Base-by-base conservation (phyloP, 371 early-diverging fungal genomes). In the Mucor plumbeus region DNA sequence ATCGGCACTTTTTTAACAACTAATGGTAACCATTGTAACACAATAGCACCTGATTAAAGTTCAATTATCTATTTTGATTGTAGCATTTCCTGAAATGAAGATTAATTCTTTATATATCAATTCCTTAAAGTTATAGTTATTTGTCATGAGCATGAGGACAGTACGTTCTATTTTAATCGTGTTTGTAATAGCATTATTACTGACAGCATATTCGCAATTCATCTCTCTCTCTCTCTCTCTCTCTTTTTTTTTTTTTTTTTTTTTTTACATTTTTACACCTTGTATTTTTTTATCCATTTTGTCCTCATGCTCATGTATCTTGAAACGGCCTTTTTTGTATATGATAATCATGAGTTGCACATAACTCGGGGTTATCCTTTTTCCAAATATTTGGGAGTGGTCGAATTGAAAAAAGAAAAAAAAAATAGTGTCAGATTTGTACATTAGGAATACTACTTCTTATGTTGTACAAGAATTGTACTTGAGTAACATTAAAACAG, bases 41-140 rank as follows among this genome's bases (percentile, higher is more conserved):
- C 47, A 47, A 47, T 47, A 17, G 47, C 47, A 47, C 47, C 47
- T 47, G 47, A 47, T 47, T 26, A 47, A 47, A 47, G 47, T 47
- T 47, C 47, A 47, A 47, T 19, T 47, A 47, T 47, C 47, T 47
- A 47, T 47, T 47, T 47, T 9, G 21, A 47, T 19, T 19, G 47
- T 47, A 19, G 34, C 33, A 54, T 54, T 54, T 54, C 54, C 54
- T 54, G 54, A 54, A 54, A 54, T 54, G 54, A 54, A 54, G 54
- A 54, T 54, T 33, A 54, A 26, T 54, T 54, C 54, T 54, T 54
- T 54, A 54, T 54, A 54, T 54, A 54, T 54, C 54, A 26, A 54
- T 19, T 47, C 47, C 9, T 47, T 47, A 47, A 44, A 47, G 47
- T 17, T 17, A 47, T 47, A 17, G 19, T 10, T 19, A 47, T 47